Percentiles rank a stretch among this genome's conserved stretches.
Conservation (phyloP, 1,284 basidiomycete species). For the Exobasidium cylindrosporum region DNA sequence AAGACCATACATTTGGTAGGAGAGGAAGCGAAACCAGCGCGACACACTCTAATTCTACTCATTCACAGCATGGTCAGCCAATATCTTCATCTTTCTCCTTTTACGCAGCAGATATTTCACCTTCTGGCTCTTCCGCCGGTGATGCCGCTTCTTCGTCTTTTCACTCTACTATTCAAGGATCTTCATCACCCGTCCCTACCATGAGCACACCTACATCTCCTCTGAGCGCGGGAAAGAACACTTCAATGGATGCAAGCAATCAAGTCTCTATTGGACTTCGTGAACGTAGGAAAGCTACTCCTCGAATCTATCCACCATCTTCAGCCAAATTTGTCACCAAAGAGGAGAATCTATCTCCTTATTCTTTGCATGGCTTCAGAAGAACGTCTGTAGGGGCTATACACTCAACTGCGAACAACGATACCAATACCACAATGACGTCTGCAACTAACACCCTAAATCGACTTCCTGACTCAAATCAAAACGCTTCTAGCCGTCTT, state of each 20-base stretch:
- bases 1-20: neutral
- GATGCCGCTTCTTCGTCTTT: conserved; percentile 30
- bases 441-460: neutral
- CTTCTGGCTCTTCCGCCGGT: conserved; percentile 20
- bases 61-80: neutral
- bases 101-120: neutral
- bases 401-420: neutral
- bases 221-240: neutral
- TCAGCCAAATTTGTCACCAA: conserved; percentile 13
- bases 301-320: conserved; percentile 39
- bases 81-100: conserved; percentile 7
- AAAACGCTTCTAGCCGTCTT: neutral
- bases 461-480: neutral
- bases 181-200: neutral
- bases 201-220: neutral
- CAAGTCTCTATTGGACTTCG: conserved; percentile 21
- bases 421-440: neutral
- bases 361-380: conserved; percentile 1
- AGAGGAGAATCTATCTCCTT: conserved; percentile 12
- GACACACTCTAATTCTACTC: neutral
- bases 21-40: neutral
- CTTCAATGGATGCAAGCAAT: neutral
- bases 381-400: neutral
- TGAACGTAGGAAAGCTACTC: conserved; percentile 36
- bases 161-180: conserved; percentile 20